These are phyloP conservation scores for Sporothrix luriei DNA, from an alignment of 2,329 filamentous ascomycete genomes.

Conservation along the genomic window DNA sequence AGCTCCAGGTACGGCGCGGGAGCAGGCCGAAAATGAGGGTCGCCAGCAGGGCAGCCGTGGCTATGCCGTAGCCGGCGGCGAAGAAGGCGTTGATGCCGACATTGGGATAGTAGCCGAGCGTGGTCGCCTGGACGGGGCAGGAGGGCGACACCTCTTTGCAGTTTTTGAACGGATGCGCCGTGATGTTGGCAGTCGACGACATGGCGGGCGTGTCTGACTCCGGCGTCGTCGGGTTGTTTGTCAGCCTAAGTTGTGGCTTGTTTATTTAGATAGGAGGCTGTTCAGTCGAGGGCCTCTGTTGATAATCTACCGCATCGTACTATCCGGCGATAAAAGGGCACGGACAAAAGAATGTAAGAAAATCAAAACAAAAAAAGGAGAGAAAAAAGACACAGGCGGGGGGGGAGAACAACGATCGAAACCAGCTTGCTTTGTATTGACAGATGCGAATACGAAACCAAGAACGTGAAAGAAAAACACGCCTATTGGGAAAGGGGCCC, in stretches of 20 bases:
- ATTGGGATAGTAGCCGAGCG: slow-evolving; percentile 60
- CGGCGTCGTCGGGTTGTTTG: neutral
- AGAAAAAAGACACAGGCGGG: neutral
- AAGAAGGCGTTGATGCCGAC: slow-evolving; percentile 60
- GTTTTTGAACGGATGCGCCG: slow-evolving; percentile 36
- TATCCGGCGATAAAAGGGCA: neutral
- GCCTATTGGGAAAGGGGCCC: neutral
- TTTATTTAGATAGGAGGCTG: neutral
- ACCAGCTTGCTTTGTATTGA: slow-evolving; percentile 4
- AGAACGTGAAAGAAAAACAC: slow-evolving; percentile 3
- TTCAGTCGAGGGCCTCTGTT: neutral
- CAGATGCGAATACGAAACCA: neutral
- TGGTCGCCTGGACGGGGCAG: slow-evolving; percentile 57
- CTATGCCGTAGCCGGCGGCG: slow-evolving; percentile 52
- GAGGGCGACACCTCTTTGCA: slow-evolving; percentile 40
- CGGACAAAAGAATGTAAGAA: neutral
- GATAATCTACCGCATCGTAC: slow-evolving; percentile 2
- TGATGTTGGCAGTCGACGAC: slow-evolving; percentile 19
- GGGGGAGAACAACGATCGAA: neutral
- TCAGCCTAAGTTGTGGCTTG: too few relatives aligned
- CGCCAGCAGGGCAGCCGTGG: slow-evolving; percentile 47
- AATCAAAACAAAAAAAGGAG: neutral
- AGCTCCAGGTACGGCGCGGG: slow-evolving; percentile 58
- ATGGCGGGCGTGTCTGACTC: neutral
- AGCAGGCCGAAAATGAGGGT: slow-evolving; percentile 42